Evolutionary conservation across 306 rosid species (phyloP), one percentile per base, ranked within the genome.

Genomic region (Casuarina equisetifolia): DNA sequence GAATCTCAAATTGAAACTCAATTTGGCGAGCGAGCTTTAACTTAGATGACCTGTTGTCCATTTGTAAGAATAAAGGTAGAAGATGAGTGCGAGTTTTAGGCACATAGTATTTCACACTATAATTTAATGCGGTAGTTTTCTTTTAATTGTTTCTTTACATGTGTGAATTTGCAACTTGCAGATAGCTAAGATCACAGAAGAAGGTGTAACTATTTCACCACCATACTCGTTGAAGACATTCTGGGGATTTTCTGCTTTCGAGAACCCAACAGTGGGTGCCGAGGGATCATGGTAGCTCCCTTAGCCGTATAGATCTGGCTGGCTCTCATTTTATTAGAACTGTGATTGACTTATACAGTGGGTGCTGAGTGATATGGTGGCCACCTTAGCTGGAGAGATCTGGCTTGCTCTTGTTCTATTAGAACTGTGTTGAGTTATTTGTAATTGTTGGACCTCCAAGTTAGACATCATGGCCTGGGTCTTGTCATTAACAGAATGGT

Each of bases 221-320:
- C 95, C 97, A 4, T 93, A 85, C 86, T 78, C 97, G 2, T 75
- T 93, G 91, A 93, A 88, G 86, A 93, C 97, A 39, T 91, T 88
- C 88, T 91, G 98, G 98, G 94, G 89, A 59, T 89, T 82, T 82
- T 72, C 91, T 36, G 91, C 98, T 51, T 93, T 93, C 77, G 74
- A 84, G 82, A 93, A 93, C 82, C 98, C 92, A 32, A 90, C 97
- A 5, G 79, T 71, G 40, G 98, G 92, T 43, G 96, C 96, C 11
- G 97, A 91, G 83, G 97, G 97, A 32, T 91, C 96, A 57, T 93
- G 97, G 96, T 93, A 93, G 89, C 42, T 70, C 32, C 32, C 32
- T 25, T 9, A 38, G 70, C 32, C 16, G 13, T 9, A 40, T 39
- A 3, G 48, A 39, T 19, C 2, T 5, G 46, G 19, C 32, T 17